Evolutionary conservation across 2,329 filamentous ascomycete species (phyloP), one percentile per base, ranked within the genome.

Genomic region (Claviceps purpurea): DNA sequence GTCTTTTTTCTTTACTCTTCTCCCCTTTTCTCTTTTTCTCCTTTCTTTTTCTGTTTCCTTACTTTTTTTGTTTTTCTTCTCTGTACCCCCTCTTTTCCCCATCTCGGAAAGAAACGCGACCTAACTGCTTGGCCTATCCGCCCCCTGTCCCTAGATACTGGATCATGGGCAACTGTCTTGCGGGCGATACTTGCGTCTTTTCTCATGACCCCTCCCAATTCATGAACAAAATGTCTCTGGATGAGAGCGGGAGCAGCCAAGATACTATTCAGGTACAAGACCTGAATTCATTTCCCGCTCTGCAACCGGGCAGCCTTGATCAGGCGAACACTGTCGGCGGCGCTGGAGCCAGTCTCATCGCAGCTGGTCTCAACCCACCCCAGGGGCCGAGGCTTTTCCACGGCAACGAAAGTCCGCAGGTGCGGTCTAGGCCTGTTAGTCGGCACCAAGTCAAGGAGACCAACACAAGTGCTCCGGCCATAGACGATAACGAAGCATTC

Each of bases 401-500:
- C 50, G 70, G 72, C 37, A 69, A 78, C 64, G 77, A 85, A 64
- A 67, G 81, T 64, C 81, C 81, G 51, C 84, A 84, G 26, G 78
- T 87, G 24, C 81, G 86, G 56, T 97, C 93, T 26, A 82, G 91
- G 50, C 89, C 89, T 16, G 81, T 81, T 55, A 97, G 91, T 65
- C 83, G 90, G 39, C 85, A 87, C 76, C 73, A 73, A 61, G 67
- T 65, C 20, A 76, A 74, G 57, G 78, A 82, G n/a, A 56, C 75
- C 14, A 80, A 81, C 30, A 80, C 82, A 37, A 75, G 81, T 24
- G 85, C 87, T 14, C 85, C 86, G 34, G 82, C 87, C 20, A 83
- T 95, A 24, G 90, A 97, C 64, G 93, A 98, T 62, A 91, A 88
- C 20, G 93, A 98, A 62, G 93, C 91, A 0, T 98, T 98, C 61